These are phyloP conservation scores for Chytriomyces confervae DNA, from an alignment of 192 early-diverging fungal genomes.

Conservation along the genomic window DNA sequence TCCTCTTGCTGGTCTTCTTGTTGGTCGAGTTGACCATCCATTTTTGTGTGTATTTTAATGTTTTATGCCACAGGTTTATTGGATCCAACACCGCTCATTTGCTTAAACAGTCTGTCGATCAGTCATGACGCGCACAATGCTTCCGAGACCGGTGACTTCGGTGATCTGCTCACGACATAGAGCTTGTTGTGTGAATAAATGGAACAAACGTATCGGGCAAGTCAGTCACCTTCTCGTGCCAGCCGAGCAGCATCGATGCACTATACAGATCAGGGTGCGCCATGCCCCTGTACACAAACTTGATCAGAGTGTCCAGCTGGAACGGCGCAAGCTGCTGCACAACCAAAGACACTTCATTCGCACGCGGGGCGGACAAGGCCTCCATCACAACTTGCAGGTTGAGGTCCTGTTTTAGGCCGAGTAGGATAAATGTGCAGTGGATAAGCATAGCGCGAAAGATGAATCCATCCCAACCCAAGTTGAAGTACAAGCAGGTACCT, in stretches of 20 bases:
- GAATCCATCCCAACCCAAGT: slow-evolving; percentile 1
- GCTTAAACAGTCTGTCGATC: slow-evolving; percentile 59
- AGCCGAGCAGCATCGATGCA: slow-evolving; percentile 81
- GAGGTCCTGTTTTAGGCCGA: slow-evolving; percentile 55
- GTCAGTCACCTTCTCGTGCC: slow-evolving; percentile 87
- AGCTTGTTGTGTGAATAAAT: slow-evolving; percentile 22
- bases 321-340: slow-evolving; percentile 64
- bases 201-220: not conserved
- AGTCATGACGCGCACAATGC: slow-evolving; percentile 90
- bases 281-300: slow-evolving; percentile 93
- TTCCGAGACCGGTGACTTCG: slow-evolving; percentile 85
- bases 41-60: no score
- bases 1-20: no score
- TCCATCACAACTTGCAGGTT: slow-evolving; percentile 84
- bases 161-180: slow-evolving; percentile 58
- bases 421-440: not conserved
- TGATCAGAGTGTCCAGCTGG: slow-evolving; percentile 82
- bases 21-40: no score
- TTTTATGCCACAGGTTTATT: not conserved
- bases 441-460: not conserved
- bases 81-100: not conserved
- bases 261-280: slow-evolving; percentile 82
- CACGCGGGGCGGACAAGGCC: slow-evolving; percentile 73
- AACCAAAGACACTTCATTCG: slow-evolving; percentile 70
- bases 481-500: slow-evolving; percentile 22